Evolutionary conservation across 1,284 basidiomycete species (phyloP).

Genomic region (Inonotus obliquus): DNA sequence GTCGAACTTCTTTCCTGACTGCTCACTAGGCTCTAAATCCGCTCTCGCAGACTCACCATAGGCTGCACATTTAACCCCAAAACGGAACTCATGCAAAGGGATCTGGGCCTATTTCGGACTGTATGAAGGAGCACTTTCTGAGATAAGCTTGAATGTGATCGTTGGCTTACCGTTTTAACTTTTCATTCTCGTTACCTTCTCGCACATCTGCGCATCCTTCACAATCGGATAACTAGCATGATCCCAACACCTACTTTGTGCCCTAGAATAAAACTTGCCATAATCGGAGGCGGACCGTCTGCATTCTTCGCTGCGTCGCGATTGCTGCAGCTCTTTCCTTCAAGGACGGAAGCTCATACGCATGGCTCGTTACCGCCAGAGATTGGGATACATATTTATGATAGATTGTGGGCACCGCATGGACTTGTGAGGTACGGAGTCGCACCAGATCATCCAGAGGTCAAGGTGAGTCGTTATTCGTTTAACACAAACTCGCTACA

Average conservation of each 20-base stretch:
- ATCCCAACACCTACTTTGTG: not conserved
- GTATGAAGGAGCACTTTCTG: too few species aligned
- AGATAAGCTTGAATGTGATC: too few species aligned
- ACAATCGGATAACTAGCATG: too few species aligned
- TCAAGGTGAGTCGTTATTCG: constrained; percentile 61
- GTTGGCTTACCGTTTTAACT: too few species aligned
- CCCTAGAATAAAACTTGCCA: constrained; percentile 54
- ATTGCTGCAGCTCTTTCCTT: constrained; percentile 60
- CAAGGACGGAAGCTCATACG: constrained; percentile 29
- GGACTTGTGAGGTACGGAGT: constrained; percentile 96
- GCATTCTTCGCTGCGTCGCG: constrained; percentile 93
- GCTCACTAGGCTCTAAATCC: too few species aligned
- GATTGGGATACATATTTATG: constrained; percentile 83
- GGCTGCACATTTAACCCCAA: too few species aligned
- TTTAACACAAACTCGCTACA: not conserved
- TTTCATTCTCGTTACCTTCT: too few species aligned
- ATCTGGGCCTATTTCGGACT: too few species aligned
- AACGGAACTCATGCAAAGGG: too few species aligned
- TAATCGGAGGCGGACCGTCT: constrained; percentile 89
- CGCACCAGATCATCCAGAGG: constrained; percentile 98
- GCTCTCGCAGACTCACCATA: too few species aligned
- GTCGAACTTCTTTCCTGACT: not conserved
- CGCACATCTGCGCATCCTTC: too few species aligned
- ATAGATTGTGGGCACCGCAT: constrained; percentile 91
- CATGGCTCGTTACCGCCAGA: constrained; percentile 25